Conservation (phyloP, 176 grass and related monocot species). For the Phragmites australis region DNA sequence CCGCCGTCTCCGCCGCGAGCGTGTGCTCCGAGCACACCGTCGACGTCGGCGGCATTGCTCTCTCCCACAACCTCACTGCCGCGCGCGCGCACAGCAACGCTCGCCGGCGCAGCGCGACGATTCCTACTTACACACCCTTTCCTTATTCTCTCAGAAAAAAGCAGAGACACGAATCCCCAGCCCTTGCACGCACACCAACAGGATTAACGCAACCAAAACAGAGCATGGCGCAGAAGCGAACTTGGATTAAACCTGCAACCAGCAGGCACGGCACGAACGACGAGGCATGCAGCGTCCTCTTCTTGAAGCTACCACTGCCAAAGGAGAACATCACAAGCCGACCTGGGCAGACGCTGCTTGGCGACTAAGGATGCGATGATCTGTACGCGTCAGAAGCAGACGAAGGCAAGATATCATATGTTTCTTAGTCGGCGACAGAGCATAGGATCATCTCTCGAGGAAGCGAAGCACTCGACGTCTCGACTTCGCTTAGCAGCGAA, state of each 20-base stretch:
- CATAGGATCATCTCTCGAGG: background rate
- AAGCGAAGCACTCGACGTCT: background rate
- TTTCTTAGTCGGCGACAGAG: background rate
- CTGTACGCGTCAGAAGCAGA: background rate
- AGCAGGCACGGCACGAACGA: background rate
- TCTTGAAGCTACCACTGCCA: background rate
- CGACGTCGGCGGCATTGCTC: background rate
- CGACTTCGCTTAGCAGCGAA: background rate
- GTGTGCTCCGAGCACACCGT: slow-evolving; percentile 15
- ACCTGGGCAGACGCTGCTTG: slow-evolving; percentile 28
- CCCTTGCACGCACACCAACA: background rate
- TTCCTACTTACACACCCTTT: background rate
- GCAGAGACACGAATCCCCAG: background rate
- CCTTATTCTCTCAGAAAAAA: background rate
- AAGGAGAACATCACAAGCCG: background rate
- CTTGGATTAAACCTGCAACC: slow-evolving; percentile 32
- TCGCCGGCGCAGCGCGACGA: background rate
- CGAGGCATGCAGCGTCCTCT: background rate
- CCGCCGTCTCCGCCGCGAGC: slow-evolving; percentile 47
- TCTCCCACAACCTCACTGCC: background rate
- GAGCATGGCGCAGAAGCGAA: slow-evolving; percentile 21
- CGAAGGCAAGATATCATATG: background rate
- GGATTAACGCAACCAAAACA: background rate
- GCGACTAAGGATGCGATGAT: slow-evolving; percentile 4
- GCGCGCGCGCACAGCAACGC: background rate